Base-by-base conservation (phyloP, 139 green algal genomes). In the Chlamydomonas asymmetrica region DNA sequence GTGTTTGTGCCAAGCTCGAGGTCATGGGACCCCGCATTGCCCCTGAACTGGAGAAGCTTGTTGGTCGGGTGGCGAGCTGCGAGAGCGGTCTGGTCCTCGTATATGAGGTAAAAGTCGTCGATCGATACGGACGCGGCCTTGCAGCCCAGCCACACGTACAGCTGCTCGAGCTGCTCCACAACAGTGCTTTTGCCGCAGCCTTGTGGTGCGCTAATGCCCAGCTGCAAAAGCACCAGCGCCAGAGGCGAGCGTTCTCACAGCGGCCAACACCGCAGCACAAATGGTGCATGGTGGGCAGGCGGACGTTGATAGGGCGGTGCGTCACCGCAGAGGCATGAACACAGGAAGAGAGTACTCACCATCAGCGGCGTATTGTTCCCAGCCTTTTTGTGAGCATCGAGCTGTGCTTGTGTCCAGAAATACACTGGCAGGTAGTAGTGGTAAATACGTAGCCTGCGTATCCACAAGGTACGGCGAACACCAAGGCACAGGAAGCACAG, bases 111-210 rank as follows among this genome's bases (percentile, higher is more conserved):
- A 65, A 98, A 99, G 83, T 99, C 96, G 63, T 99, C 96, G 6
- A 99, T 91, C 10, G 96, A 99, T 23, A 99, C 86, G 49, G 80
- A 89, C 0, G 89, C 93, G 6, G 87, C 86, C 4, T 41, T 66
- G 16, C 71, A n/a, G n/a, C 92, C 93, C 31, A 82, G 62, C 60
- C 72, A 71, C 2, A 74, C 76, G 66, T 98, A 94, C 50, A 99
- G 87, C 56, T 74, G 41, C 82, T 95, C 79, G 40, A 99, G 87
- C 80, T 96, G 80, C 68, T 94, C 91, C 59, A 97, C 94, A 9
- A 99, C 63, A 8, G 97, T 99, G 4, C 91, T 95, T 83, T 99
- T 99, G 59, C 97, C 97, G 74, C 94, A 99, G 16, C 97, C 97
- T 71, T 98, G 92, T 13, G 83, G 87, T 0, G 96, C 96, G 41